Conservation (phyloP, 1,284 basidiomycete species). For the Sparassis latifolia region DNA sequence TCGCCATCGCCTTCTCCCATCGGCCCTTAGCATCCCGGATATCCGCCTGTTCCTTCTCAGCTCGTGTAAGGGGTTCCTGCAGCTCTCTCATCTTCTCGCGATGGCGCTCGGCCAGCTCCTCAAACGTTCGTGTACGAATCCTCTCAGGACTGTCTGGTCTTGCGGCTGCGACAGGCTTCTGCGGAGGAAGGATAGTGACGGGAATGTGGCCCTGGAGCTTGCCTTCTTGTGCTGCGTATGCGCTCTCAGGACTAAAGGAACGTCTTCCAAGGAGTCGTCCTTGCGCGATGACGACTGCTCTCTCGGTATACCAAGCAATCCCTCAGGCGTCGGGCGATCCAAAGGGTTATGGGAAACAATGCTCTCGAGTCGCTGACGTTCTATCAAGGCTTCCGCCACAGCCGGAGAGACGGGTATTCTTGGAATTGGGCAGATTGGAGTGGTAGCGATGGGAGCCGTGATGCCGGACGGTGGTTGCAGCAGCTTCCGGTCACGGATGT, state of each 20-base stretch:
- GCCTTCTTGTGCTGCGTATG: slow-evolving; percentile 27
- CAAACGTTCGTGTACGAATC: slow-evolving; percentile 61
- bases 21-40: slow-evolving; percentile 61
- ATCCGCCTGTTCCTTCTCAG: slow-evolving; percentile 64
- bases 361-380: slow-evolving; percentile 63
- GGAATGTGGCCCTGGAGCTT: slow-evolving; percentile 34
- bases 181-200: slow-evolving; percentile 65
- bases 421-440: slow-evolving; percentile 36
- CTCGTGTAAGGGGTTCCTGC: slow-evolving; percentile 68
- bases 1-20: slow-evolving; percentile 67
- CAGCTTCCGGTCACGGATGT: slow-evolving; percentile 73
- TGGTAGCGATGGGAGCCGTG: slow-evolving; percentile 63
- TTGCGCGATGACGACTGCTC: neutral
- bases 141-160: slow-evolving; percentile 30
- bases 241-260: slow-evolving; percentile 21
- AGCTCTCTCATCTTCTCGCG: slow-evolving; percentile 71
- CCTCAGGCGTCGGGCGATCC: slow-evolving; percentile 1
- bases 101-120: slow-evolving; percentile 77
- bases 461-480: slow-evolving; percentile 77
- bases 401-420: slow-evolving; percentile 57
- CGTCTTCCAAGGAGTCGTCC: slow-evolving; percentile 14
- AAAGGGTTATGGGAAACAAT: slow-evolving; percentile 32
- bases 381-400: slow-evolving; percentile 64
- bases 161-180: slow-evolving; percentile 29
- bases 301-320: neutral